These are phyloP conservation scores for Cercospora berteroae DNA, from an alignment of 2,329 filamentous ascomycete genomes.

Conservation along the genomic window DNA sequence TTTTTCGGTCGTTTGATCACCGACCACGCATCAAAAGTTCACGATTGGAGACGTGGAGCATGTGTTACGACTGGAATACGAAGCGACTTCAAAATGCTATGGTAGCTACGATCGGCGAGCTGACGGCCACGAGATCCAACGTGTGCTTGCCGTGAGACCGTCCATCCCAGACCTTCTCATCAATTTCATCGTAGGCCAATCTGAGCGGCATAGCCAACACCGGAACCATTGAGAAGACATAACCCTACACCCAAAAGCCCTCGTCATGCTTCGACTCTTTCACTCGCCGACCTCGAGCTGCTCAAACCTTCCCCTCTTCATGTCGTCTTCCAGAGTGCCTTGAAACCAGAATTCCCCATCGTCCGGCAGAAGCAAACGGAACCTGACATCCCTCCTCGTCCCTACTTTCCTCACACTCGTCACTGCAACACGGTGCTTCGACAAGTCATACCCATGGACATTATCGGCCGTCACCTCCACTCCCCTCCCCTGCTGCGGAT, in stretches of 20 bases:
- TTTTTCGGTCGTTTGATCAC: not conserved
- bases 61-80: not conserved
- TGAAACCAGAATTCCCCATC: not conserved
- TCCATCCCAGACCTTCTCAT: not conserved
- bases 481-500: not conserved
- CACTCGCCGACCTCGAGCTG: not conserved
- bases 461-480: not conserved
- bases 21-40: not conserved
- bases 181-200: not conserved
- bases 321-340: not conserved
- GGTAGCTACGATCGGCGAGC: not conserved
- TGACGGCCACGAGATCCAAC: not conserved
- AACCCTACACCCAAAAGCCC: not conserved
- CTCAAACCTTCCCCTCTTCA: not conserved
- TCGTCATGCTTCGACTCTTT: not conserved
- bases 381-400: not conserved
- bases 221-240: not conserved
- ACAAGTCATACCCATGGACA: conserved; percentile 1
- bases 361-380: not conserved
- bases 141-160: not conserved
- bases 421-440: not conserved
- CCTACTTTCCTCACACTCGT: not conserved
- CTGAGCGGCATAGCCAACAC: not conserved
- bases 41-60: not conserved
- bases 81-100: not conserved